Base-by-base conservation (phyloP, 179 eudicot species). In the Spinacia oleracea region DNA sequence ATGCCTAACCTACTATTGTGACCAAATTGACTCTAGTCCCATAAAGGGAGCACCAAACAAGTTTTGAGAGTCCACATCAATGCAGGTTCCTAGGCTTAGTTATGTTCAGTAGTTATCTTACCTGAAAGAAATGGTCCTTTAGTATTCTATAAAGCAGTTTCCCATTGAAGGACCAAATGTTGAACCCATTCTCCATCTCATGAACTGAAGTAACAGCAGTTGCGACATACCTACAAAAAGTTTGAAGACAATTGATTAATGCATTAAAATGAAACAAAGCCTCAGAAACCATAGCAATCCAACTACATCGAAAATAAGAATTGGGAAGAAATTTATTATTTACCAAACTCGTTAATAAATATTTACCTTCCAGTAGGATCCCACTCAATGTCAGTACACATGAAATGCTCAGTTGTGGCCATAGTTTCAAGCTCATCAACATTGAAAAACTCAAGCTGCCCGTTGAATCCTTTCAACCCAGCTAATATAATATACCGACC, bases 361-460 rank as follows among this genome's bases (percentile, higher is more conserved):
- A 12, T 42, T 64, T 89, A 94, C 99, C 99, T 94, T 80, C 99
- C 99, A 53, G 99, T 91, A 46, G 99, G 98, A 81, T 96, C 99
- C 98, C 99, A 96, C 70, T 96, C 97, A 51, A 96, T 82, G 80
- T 96, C 98, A 14, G 99, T 96, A 70, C 98, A 93, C 97, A 89
- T 94, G 75, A 92, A 96, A 83, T 96, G 99, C 85, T 96, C 99
- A 65, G 91, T 84, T 20, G 93, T 84, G 11, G 93, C 97, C 99
- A 96, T 96, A 73, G 99, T 94, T 86, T 96, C 98, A 88, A 92
- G 99, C 86, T 94, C 99, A 73, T 96, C 98, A 50, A 91, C 99
- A 84, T 94, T 91, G 78, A 81, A 96, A 75, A 96, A 96, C 77
- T 96, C 99, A 82, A 96, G 81, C 80, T 96, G 99, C 63, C 99